These are phyloP conservation scores for Zoysia pacifica DNA, from an alignment of 176 grass and related monocot genomes.

Conservation along the genomic window DNA sequence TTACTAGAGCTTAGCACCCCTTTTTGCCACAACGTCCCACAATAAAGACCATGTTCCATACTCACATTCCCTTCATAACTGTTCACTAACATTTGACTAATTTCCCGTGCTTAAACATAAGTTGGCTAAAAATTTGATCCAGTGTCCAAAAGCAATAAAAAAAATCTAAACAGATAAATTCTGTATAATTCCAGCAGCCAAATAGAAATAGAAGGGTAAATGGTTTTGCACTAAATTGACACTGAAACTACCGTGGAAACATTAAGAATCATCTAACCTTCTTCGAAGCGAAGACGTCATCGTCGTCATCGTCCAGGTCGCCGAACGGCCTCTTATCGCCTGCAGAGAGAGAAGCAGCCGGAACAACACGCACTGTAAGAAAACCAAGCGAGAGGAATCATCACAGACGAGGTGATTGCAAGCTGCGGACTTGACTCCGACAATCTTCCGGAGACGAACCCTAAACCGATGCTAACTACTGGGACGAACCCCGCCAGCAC, in stretches of 20 bases:
- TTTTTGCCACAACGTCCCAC: not conserved
- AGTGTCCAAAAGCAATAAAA: not conserved
- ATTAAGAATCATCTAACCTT: constrained; percentile 47
- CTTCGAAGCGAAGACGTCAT: constrained; percentile 77
- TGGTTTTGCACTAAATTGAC: not conserved
- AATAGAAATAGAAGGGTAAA: not conserved
- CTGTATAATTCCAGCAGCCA: not conserved
- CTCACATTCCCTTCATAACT: not conserved
- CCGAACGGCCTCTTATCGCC: constrained; percentile 73
- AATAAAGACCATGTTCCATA: not conserved
- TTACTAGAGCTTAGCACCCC: not conserved
- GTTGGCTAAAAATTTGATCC: not conserved
- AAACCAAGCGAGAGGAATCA: not conserved
- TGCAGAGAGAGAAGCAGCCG: constrained; percentile 30
- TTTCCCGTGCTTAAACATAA: not conserved
- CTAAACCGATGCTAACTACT: not conserved
- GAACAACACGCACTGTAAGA: constrained; percentile 13
- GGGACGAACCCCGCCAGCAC: not conserved
- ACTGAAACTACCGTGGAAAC: not conserved
- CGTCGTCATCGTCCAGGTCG: constrained; percentile 86
- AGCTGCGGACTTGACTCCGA: not conserved
- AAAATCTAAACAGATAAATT: not conserved
- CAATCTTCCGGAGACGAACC: not conserved
- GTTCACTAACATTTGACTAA: not conserved
- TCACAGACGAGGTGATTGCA: not conserved